Base-by-base conservation (phyloP, 495 filamentous ascomycete genomes). In the Hypomontagnella monticulosa region DNA sequence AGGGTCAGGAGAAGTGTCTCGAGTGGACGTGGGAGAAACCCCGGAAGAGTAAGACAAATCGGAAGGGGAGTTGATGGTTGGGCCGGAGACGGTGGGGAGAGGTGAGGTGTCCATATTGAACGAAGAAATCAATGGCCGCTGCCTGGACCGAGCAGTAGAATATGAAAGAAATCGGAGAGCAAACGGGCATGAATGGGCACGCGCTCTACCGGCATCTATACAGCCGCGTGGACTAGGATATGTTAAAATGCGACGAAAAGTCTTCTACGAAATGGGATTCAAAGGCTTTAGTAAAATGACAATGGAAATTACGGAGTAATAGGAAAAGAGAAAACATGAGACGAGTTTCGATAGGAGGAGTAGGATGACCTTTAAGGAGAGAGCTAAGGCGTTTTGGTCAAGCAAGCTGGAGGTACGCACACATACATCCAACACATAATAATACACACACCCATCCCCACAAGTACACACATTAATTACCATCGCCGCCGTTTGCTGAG, bases 401-500 rank as follows among this genome's bases (percentile, higher is more conserved):
- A 27, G 23, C 23, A 27, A 27, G 23, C 23, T 27, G 23, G 23
- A 38, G 10, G n/a, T 30, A 48, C 32, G 27, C 54, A 48, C 54
- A 47, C 8, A 57, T 18, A 11, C 30, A 47, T 14, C 9, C 8
- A 38, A 11, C 20, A 33, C 11, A 44, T 38, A 37, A 16, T 36
- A 34, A 53, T 44, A 16, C 33, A 48, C 42, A 56, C n/a, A 66
- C 12, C 15, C 37, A 18, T 19, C 40, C 16, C 12, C 42, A 52
- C 40, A 11, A 18, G 14, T 27, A 53, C 15, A 48, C 50, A 12
- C 57, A 61, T 51, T 27, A 51, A 51, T 50, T 56, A 40, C 52
- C 43, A 70, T 70, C 66, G 53, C 37, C 16, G 47, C 57, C 71
- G 71, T 74, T 74, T 74, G 71, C 67, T 67, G 57, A 56, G 50